Percentiles rank a stretch among this genome's conserved stretches.
These are phyloP conservation scores for Coemansia sp. DNA, from an alignment of 192 early-diverging fungal species.

Conservation along the genomic window DNA sequence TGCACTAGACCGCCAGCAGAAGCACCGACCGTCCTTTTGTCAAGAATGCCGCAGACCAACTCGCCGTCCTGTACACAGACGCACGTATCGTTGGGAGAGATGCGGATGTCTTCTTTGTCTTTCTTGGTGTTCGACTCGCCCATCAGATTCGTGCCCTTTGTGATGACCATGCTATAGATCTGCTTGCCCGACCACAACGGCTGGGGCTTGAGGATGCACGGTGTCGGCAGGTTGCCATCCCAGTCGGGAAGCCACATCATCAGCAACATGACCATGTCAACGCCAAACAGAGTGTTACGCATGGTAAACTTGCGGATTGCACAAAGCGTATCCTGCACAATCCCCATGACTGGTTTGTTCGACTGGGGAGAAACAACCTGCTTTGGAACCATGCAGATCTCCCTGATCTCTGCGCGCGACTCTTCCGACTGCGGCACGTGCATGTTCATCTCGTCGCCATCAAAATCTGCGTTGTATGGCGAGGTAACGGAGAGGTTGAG, in stretches of 20 bases:
- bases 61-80: slow-evolving; percentile 94
- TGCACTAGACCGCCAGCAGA: slow-evolving; percentile 88
- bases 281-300: slow-evolving; percentile 85
- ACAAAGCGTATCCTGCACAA: slow-evolving; percentile 98
- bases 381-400: slow-evolving; percentile 97
- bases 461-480: slow-evolving; percentile 99
- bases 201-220: slow-evolving; percentile 93
- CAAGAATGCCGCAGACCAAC: slow-evolving; percentile 90
- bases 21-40: slow-evolving; percentile 92
- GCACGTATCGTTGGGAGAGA: slow-evolving; percentile 86
- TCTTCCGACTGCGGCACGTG: slow-evolving; percentile 98
- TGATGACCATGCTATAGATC: slow-evolving; percentile 89
- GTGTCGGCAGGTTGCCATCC: slow-evolving; percentile 91
- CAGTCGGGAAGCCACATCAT: slow-evolving; percentile 95
- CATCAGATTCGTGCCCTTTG: slow-evolving; percentile 89
- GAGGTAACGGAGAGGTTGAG: slow-evolving; percentile 96
- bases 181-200: slow-evolving; percentile 99
- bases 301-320: slow-evolving; percentile 94
- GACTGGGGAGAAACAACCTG: slow-evolving; percentile 97
- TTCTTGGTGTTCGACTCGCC: slow-evolving; percentile 78
- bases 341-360: slow-evolving; percentile 99
- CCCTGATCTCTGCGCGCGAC: slow-evolving; percentile 91
- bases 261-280: slow-evolving; percentile 94
- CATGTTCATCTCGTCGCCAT: slow-evolving; percentile 99
- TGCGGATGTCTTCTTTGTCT: slow-evolving; percentile 74